These are phyloP conservation scores for Neurospora sp. DNA, from an alignment of 495 filamentous ascomycete species.

Conservation along the genomic window DNA sequence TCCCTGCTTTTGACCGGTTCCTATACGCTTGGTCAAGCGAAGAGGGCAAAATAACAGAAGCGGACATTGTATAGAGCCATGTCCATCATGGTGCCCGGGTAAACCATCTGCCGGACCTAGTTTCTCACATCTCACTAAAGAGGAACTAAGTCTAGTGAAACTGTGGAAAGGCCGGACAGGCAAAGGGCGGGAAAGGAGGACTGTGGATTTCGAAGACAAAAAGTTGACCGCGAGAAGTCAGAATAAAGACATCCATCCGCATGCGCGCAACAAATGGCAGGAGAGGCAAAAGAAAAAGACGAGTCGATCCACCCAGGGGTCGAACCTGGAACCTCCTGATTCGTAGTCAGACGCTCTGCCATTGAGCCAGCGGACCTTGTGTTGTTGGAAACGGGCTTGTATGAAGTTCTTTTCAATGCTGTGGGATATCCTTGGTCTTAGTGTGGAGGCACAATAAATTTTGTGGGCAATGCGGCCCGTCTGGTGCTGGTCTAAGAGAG, in stretches of 20 bases:
- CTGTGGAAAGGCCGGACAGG: neutral
- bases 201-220: neutral
- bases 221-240: neutral
- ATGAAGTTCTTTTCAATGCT: neutral
- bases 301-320: neutral
- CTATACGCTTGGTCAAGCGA: neutral
- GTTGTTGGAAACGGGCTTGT: neutral
- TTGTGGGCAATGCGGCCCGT: neutral
- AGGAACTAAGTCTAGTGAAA: neutral
- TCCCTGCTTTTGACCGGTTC: neutral
- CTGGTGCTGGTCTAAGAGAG: neutral
- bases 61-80: neutral
- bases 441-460: neutral
- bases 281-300: neutral
- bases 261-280: neutral
- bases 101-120: neutral
- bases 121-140: neutral
- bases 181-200: neutral
- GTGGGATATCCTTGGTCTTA: neutral
- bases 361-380: neutral
- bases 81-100: neutral
- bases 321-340: neutral
- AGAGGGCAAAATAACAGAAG: neutral
- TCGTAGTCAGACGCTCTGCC: neutral
- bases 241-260: neutral